Conservation (phyloP, 2,329 filamentous ascomycete species). For the Amauroascus niger region DNA sequence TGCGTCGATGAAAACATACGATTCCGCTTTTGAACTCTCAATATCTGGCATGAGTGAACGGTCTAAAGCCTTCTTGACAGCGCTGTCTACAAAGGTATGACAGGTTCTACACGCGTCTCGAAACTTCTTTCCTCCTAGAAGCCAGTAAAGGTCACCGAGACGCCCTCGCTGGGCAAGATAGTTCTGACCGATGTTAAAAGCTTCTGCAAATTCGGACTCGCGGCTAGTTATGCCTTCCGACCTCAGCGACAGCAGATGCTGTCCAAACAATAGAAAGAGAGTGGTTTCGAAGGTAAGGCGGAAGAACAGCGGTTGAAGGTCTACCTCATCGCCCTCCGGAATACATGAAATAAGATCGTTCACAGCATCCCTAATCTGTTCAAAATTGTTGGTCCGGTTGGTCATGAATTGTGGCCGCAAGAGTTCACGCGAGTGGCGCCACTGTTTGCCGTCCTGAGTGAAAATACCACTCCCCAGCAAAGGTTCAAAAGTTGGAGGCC, state of each 20-base stretch:
- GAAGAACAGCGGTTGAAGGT: constrained; percentile 55
- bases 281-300: constrained; percentile 65
- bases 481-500: constrained; percentile 13
- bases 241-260: constrained; percentile 49
- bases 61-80: constrained; percentile 25
- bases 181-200: constrained; percentile 21
- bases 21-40: constrained; percentile 28
- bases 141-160: constrained; percentile 26
- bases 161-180: constrained; percentile 22
- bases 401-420: constrained; percentile 44
- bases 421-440: constrained; percentile 37
- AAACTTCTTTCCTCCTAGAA: constrained; percentile 25
- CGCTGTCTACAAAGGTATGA: constrained; percentile 19
- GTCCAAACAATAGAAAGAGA: constrained; percentile 61
- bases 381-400: constrained; percentile 44
- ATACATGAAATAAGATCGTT: constrained; percentile 48
- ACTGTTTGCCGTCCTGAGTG: constrained; percentile 39
- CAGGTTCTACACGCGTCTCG: constrained; percentile 22
- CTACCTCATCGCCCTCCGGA: constrained; percentile 42
- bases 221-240: constrained; percentile 6
- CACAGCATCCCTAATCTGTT: constrained; percentile 52
- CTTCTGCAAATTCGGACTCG: constrained; percentile 18
- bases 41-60: constrained; percentile 33
- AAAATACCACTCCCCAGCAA: constrained; percentile 43
- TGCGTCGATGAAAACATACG: constrained; percentile 56